Evolutionary conservation across 192 early-diverging fungal genomes (phyloP).

Genomic region (Gigaspora rosea): DNA sequence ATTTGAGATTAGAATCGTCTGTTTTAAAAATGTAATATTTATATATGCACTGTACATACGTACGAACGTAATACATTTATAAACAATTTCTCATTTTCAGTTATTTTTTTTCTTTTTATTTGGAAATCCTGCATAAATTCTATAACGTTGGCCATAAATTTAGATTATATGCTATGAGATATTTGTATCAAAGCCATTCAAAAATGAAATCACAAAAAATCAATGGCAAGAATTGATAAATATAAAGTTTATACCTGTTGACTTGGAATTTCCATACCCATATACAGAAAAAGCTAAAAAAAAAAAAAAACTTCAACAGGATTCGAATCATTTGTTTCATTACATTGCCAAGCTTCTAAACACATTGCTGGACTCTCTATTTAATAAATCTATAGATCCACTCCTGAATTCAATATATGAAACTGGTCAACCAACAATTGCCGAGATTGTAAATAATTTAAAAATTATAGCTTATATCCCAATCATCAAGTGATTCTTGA

Average conservation of each 20-base stretch:
- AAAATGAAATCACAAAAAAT: not conserved
- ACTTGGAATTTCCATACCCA: not conserved
- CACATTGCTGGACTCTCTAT: slow-evolving; percentile 4
- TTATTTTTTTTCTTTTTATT: too few species aligned
- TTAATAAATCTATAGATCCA: not conserved
- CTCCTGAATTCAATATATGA: not conserved
- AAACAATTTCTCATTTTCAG: too few species aligned
- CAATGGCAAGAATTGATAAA: not conserved
- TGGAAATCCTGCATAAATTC: too few species aligned
- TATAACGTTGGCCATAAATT: too few species aligned
- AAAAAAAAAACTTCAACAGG: not conserved
- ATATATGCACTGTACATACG: too few species aligned
- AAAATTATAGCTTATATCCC: not conserved
- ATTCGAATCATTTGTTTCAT: not conserved
- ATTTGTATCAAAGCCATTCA: not conserved
- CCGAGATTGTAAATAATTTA: not conserved
- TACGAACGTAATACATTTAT: too few species aligned
- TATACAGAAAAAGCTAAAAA: not conserved
- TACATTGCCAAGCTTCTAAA: not conserved
- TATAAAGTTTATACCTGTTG: slow-evolving; percentile 11
- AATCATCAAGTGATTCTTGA: not conserved
- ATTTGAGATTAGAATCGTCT: too few species aligned
- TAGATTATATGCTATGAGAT: not conserved
- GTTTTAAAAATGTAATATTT: too few species aligned
- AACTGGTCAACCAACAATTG: not conserved